Base-by-base conservation (phyloP, 73 alveolate species). In the Durusdinium trenchii region DNA sequence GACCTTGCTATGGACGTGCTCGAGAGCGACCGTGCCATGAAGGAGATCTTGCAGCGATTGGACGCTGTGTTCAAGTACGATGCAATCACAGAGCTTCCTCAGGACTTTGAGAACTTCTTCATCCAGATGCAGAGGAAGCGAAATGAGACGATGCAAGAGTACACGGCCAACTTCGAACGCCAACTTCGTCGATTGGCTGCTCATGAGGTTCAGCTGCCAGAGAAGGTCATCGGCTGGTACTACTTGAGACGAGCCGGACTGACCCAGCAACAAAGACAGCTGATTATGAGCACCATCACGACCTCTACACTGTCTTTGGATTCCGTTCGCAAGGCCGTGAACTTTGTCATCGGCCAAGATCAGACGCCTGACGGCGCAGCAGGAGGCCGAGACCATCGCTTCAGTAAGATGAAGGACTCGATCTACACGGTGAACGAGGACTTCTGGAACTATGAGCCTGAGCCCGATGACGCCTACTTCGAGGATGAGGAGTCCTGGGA, bases 261-360 rank as follows among this genome's bases (percentile, higher is more conserved):
- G 35, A 14, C 38, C 12, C 42, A 45, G 0, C 64, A 43, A 3
- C 89, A 78, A 20, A 40, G 89, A 6, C 89, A 78, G 46, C 14
- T 78, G 89, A 43, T 78, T 40, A 43, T 78, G 64, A 45, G 64
- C 46, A 32, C 46, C 6, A 40, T 78, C 45, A 14, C 51, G 26
- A 42, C 30, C 38, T 26, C 10, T 43, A 45, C 6, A 52, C 6
- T 78, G 45, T 45, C 26, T 61, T 42, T 78, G 87, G 87, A 43
- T 4, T 1, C 30, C 38, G 62, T 45, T 0, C 60, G 60, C 64
- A 78, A 78, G 61, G 87, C 87, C 26, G 28, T 78, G 46, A 78
- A 45, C 87, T 78, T 78, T n/a, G 62, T 78, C 30, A 78, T 78
- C 0, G 87, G 87, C 42, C 87, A 78, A 20, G 87, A 78, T 42